phyloP scores from a whole-genome alignment of 495 filamentous ascomycete genomes.

The Hypomontagnella monticulosa region DNA sequence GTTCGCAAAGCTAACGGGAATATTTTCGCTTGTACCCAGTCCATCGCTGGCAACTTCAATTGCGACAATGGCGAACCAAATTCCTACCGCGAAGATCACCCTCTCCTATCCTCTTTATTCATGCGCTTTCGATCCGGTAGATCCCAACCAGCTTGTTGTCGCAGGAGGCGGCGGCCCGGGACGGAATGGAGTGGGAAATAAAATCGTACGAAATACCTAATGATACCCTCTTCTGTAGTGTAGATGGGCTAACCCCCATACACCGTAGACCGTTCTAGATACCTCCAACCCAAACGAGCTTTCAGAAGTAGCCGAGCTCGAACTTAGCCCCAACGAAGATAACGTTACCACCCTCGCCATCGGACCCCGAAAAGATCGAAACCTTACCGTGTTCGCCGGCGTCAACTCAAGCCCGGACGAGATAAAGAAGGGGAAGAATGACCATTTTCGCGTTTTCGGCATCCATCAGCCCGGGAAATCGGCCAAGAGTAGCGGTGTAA shows the following conservation, averaged over 20 bases:
- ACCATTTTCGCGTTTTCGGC: constrained; percentile 85
- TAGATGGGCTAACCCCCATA: constrained; percentile 31
- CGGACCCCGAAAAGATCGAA: constrained; percentile 63
- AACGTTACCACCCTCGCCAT: constrained; percentile 84
- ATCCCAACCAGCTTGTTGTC: constrained; percentile 79
- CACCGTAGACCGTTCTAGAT: constrained; percentile 73
- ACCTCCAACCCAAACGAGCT: constrained; percentile 68
- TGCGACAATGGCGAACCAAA: constrained; percentile 43
- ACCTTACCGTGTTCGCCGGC: constrained; percentile 76
- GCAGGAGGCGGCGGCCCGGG: constrained; percentile 90
- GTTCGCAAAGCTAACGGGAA: constrained; percentile 11
- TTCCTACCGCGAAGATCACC: constrained; percentile 65
- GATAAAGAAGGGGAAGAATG: constrained; percentile 79
- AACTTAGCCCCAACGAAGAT: constrained; percentile 88
- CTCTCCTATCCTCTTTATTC: constrained; percentile 90
- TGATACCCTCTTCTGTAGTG: background rate
- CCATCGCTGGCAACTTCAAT: constrained; percentile 20
- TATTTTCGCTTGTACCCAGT: constrained; percentile 2
- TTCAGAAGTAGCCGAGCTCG: constrained; percentile 73
- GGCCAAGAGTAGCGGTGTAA: constrained; percentile 51
- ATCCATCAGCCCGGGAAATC: constrained; percentile 62
- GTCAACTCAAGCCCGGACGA: constrained; percentile 83
- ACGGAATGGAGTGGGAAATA: constrained; percentile 87
- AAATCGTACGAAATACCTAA: constrained; percentile 67
- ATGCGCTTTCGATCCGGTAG: constrained; percentile 85